Evolutionary conservation across 1,284 basidiomycete species (phyloP), one percentile per base, ranked within the genome.

Genomic region (Ceratobasidium papillatum): DNA sequence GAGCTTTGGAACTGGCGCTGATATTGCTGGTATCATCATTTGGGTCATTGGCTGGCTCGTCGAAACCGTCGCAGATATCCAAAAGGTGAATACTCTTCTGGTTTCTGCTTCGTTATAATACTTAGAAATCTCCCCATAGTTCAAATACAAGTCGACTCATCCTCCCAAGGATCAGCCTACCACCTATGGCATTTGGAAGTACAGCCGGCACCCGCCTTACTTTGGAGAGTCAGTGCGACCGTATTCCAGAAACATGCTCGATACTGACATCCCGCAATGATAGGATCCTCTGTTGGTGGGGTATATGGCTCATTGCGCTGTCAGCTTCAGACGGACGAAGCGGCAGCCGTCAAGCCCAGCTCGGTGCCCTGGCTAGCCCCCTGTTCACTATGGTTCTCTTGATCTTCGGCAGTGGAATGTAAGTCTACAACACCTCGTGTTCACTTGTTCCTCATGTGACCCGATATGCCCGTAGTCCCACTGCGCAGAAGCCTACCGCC

Each of bases 261-360:
- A n/a, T 25, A 17, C n/a, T 66, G 17, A 68, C 41, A 17, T 45
- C 17, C 27, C 61, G 78, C 27, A 62, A 59, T 49, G 1, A 36
- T 75, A 89, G 88, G 80, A 91, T 92, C 75, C 79, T 90, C 56
- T 88, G 90, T 77, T 91, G 90, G 87, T 91, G 90, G 90, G 90
- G 90, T 1, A 86, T 92, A 27, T 92, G 89, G 88, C 85, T 87
- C 25, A 81, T 91, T 1, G 87, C 86, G 74, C 81, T 91, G 22
- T 88, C 89, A 5, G 89, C 90, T 0, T 85, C 87, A 1, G 85
- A 81, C 4, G 84, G 88, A 65, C 86, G 86, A 14, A 77, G 77
- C 11, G 80, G 88, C 11, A 72, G 84, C 1, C 79, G 81, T 1
- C 82, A 85, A 8, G 82, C 87, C 1, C 88, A 89, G 77, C 88